Base-by-base conservation (phyloP, 176 grass and related monocot genomes). In the Paspalum vaginatum region DNA sequence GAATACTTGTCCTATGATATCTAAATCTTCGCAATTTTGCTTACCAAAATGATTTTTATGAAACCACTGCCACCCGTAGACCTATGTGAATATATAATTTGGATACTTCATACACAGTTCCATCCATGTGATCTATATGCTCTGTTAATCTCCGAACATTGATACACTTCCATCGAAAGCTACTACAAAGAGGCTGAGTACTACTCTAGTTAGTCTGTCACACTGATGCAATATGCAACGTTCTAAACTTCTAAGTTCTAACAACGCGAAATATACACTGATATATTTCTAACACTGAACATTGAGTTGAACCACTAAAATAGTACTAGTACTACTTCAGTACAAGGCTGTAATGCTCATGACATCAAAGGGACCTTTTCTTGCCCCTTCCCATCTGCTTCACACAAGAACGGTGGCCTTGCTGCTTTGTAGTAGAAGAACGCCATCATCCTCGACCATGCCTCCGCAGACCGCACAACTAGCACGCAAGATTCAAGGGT, bases 371-470 rank as follows among this genome's bases (percentile, higher is more conserved):
- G 92, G 55, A 95, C 89, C 70, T 93, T 98, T 56, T 98, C 95
- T 76, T 91, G 86, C 46, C 68, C 79, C 79, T 85, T 81, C 16
- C 90, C 90, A 40, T 89, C 92, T 50, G 78, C 38, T 85, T 89
- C 81, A 62, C 78, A 85, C 57, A 98, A 88, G 83, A 82, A 95
- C 10, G 92, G 65, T 3, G 95, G 95, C 67, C 90, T 98, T 9
- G 27, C 54, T 37, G 95, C 95, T 57, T 98, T 98, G 41, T 95
- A 95, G 82, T 95, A 98, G 86, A 98, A 95, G 81, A 93, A 98
- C 1, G 88, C 92, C 88, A 98, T 98, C 76, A 95, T 87, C 86
- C 91, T 86, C 0, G 88, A 86, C 95, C 88, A 88, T 21, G 91
- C 92, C 68, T 92, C 89, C 5, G 86, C 95, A 0, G 83, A 91